Base-by-base conservation (phyloP, 2,329 filamentous ascomycete species). In the Myotisia sp. region DNA sequence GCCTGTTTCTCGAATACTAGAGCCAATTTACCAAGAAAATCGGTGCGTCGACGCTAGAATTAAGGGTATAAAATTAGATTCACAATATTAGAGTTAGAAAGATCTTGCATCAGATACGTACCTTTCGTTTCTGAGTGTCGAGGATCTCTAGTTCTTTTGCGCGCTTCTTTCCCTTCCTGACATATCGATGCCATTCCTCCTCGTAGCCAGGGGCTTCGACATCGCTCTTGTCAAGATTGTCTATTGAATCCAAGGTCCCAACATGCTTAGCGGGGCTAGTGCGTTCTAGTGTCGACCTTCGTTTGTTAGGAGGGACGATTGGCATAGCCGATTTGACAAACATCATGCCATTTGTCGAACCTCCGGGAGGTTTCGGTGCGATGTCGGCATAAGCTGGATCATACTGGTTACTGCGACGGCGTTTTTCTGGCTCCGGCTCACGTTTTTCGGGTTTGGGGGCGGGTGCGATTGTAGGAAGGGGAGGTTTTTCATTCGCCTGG, bases 201-300 rank as follows among this genome's bases (percentile, higher is more conserved):
- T 69, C 64, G 38, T 68, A 69, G 7, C 64, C 66, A 24, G 61
- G 52, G 6, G 53, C 56, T 29, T 78, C 72, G 3, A 70, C 51
- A 40, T 79, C 74, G 41, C 65, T 71, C 42, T 68, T 63, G 13
- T 72, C 67, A 23, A 59, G 60, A 3, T 62, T 61, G 34, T 76
- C 72, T 27, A 76, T 67, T 40, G 64, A 66, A 6, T 64, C 67
- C 45, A 87, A 67, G 37, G 75, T 56, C 40, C 70, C 68, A 55
- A 80, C 65, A n/a, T 87, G 72, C 47, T 75, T 76, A 49, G 74
- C 55, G 40, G 70, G 67, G 55, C 72, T 46, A 74, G 76, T 49
- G 74, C 76, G 39, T 74, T 70, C 49, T 3, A 55, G 67, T 64
- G 47, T 63, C 13, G 20, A 62, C 51, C 70, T 59, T 42, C 68